A percentile compares a stretch with the other conserved stretches of the same genome.
Conservation (phyloP, 768 basidiomycete genomes). For the Fomitopsis serialis region DNA sequence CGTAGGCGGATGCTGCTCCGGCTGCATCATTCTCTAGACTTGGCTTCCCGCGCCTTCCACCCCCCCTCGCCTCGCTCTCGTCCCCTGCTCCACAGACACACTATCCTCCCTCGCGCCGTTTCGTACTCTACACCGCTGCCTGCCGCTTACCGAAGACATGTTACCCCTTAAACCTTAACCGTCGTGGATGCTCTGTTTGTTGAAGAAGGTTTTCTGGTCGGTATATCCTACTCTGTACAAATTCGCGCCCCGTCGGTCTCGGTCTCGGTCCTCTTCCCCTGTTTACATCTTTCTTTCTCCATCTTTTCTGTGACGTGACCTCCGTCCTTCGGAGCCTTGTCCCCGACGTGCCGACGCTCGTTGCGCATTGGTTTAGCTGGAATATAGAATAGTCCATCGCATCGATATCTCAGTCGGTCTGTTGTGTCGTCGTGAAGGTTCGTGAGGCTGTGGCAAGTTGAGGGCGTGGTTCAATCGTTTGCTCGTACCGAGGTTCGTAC, state of each 20-base stretch:
- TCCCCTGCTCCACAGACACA: not conserved
- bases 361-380: too few species aligned
- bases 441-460: too few species aligned
- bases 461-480: too few species aligned
- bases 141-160: not conserved
- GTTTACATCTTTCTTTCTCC: not conserved
- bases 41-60: too few species aligned
- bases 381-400: too few species aligned
- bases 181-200: slow-evolving; percentile 3
- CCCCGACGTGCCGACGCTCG: too few species aligned
- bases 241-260: slow-evolving; percentile 9
- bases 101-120: not conserved
- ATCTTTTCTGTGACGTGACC: not conserved
- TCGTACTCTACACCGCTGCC: slow-evolving; percentile 1
- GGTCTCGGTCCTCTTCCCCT: slow-evolving; percentile 3
- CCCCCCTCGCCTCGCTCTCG: not conserved
- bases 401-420: too few species aligned
- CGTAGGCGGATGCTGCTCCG: slow-evolving; percentile 58
- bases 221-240: slow-evolving; percentile 13
- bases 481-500: too few species aligned
- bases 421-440: too few species aligned
- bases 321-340: not conserved
- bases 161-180: slow-evolving; percentile 1
- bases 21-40: slow-evolving; percentile 57
- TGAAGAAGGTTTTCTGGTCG: slow-evolving; percentile 10